Conservation (phyloP, 176 grass and related monocot genomes). For the Dactylis glomerata region DNA sequence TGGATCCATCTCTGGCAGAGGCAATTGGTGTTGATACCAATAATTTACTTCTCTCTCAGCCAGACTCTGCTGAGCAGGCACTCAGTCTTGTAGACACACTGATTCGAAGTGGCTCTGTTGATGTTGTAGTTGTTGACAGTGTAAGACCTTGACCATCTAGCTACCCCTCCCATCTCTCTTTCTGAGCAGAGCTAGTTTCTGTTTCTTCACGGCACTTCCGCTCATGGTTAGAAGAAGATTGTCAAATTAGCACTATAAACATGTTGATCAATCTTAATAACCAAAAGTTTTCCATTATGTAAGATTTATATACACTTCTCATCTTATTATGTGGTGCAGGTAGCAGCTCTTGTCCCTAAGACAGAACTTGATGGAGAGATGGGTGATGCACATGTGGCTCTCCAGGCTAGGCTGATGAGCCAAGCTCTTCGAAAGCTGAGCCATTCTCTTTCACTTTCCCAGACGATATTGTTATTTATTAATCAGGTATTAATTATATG, state of each 20-base stretch:
- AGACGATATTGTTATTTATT: constrained; percentile 89
- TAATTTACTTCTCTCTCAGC: constrained; percentile 91
- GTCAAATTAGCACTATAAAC: neutral
- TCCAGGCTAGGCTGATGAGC: constrained; percentile 97
- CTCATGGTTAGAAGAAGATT: constrained; percentile 4
- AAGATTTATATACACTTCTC: neutral
- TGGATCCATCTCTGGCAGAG: constrained; percentile 92
- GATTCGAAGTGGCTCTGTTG: constrained; percentile 95
- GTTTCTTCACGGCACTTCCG: neutral
- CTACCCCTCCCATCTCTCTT: neutral
- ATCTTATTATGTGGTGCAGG: constrained; percentile 47
- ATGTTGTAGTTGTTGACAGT: constrained; percentile 99
- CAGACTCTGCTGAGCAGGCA: constrained; percentile 90
- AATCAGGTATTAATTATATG: constrained; percentile 64
- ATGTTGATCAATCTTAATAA: neutral
- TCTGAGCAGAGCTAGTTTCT: neutral
- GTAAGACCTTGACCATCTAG: constrained; percentile 48
- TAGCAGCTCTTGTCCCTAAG: constrained; percentile 95
- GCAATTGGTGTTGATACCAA: constrained; percentile 83
- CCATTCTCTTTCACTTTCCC: constrained; percentile 81
- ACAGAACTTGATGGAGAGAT: constrained; percentile 97
- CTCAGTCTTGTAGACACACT: constrained; percentile 94
- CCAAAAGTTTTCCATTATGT: neutral
- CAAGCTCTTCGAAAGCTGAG: constrained; percentile 95
- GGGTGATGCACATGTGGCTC: constrained; percentile 93